These are phyloP conservation scores for Phialophora macrospora DNA, from an alignment of 2,329 filamentous ascomycete species.

Conservation along the genomic window DNA sequence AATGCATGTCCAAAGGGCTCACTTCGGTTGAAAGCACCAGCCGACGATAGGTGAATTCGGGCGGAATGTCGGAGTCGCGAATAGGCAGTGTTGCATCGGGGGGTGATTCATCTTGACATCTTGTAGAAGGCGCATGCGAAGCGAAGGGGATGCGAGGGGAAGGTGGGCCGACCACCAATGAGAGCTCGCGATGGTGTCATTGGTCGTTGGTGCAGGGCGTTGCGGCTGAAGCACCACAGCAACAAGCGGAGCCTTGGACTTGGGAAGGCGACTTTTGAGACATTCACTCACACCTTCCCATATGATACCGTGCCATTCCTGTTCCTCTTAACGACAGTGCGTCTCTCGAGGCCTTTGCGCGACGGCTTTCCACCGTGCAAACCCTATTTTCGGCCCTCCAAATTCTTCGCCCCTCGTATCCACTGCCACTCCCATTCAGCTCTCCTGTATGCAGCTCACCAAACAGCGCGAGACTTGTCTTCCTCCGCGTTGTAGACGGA, in stretches of 20 bases:
- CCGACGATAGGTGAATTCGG: neutral
- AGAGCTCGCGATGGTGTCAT: neutral
- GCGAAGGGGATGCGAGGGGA: neutral
- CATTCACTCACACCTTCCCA: neutral
- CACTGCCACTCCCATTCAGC: neutral
- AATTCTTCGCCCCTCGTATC: neutral
- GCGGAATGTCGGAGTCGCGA: slow-evolving; percentile 10
- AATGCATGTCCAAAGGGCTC: slow-evolving; percentile 23
- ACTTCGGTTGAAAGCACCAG: slow-evolving; percentile 8
- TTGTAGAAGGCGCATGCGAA: slow-evolving; percentile 14
- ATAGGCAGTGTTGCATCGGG: slow-evolving; percentile 5
- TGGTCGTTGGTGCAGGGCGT: neutral
- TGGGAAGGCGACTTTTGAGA: neutral
- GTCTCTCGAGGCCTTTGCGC: neutral
- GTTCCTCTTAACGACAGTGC: neutral
- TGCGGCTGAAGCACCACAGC: slow-evolving; percentile 9
- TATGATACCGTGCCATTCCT: neutral
- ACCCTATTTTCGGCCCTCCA: neutral
- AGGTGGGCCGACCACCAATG: slow-evolving; percentile 2
- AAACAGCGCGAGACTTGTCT: neutral
- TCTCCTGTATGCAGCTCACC: neutral
- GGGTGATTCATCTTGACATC: neutral
- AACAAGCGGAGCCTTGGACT: neutral
- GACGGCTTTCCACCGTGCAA: neutral
- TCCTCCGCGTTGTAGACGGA: neutral